Base-by-base conservation (phyloP, 495 filamentous ascomycete genomes). In the Penicillium ochrochloron region DNA sequence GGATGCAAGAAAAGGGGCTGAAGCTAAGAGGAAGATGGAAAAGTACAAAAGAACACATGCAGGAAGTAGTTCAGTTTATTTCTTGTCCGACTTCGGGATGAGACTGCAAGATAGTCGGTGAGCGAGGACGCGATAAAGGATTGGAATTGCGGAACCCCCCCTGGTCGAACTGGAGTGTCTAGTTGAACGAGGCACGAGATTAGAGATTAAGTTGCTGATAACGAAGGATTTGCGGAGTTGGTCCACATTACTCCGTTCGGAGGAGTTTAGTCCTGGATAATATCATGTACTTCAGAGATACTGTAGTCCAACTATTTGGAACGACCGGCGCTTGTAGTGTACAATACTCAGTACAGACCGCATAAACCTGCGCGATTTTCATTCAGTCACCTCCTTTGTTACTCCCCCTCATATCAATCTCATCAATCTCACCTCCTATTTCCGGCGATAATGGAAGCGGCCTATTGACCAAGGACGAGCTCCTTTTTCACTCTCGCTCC, bases 51-150 rank as follows among this genome's bases (percentile, higher is more conserved):
- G 25, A 25, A 11, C 46, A n/a, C 27, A 9, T 27, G 25, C 25
- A 27, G 25, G 25, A 27, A 27, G 25, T 27, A 27, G 25, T 27
- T 27, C 27, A 15, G 21, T 52, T 29, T 25, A 25, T 15, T 52
- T 52, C 34, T 42, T 42, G 63, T 58, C 62, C 58, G 29, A 60
- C 34, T 54, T 52, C 42, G 23, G 44, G 60, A 42, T 37, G 37
- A 55, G 23, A n/a, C 6, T 1, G 25, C n/a, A n/a, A 50, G 41
- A 58, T 35, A 41, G 46, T 58, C 34, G n/a, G 59, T 61, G 59
- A 53, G 59, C 35, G 57, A 39, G 52, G 27, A 21, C 27, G 37
- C 19, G 59, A 62, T 59, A 58, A 66, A 54, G 51, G 51, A 31
- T 34, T 29, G 12, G 29, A 6, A 9, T 27, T 27, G 25, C 25